Evolutionary conservation across 2,329 filamentous ascomycete genomes (phyloP).

Genomic region (Didymella pinodella): DNA sequence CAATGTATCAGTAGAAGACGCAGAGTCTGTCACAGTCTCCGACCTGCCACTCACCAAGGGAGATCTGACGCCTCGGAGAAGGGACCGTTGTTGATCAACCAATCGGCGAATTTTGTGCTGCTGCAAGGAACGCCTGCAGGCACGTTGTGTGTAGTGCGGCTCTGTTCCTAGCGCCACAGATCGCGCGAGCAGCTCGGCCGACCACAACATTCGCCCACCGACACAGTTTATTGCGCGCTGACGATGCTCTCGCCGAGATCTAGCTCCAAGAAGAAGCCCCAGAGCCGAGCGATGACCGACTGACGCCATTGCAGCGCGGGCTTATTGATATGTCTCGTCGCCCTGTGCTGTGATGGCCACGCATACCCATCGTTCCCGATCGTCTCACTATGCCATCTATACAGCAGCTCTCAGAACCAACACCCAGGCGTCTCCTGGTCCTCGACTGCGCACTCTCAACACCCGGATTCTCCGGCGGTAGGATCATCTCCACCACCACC

Average conservation of each 20-base stretch:
- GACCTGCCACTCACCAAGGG: background rate
- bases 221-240: background rate
- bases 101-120: constrained; percentile 43
- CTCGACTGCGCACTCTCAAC: constrained; percentile 16
- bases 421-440: constrained; percentile 9
- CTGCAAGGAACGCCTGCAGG: constrained; percentile 17
- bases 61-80: background rate
- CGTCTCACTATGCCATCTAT: constrained; percentile 34
- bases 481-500: constrained; percentile 11
- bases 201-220: background rate
- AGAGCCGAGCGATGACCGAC: constrained; percentile 8
- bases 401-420: background rate
- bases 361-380: too few relatives aligned
- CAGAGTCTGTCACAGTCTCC: background rate
- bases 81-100: background rate
- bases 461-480: constrained; percentile 6
- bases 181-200: constrained; percentile 10
- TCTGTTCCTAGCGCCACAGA: constrained; percentile 7
- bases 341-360: background rate
- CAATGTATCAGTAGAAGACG: background rate
- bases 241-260: background rate
- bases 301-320: background rate
- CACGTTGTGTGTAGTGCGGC: constrained; percentile 1
- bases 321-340: background rate
- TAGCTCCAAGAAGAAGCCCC: background rate